Conservation (phyloP, 164 flowering plant genomes). For the Akebia trifoliata region DNA sequence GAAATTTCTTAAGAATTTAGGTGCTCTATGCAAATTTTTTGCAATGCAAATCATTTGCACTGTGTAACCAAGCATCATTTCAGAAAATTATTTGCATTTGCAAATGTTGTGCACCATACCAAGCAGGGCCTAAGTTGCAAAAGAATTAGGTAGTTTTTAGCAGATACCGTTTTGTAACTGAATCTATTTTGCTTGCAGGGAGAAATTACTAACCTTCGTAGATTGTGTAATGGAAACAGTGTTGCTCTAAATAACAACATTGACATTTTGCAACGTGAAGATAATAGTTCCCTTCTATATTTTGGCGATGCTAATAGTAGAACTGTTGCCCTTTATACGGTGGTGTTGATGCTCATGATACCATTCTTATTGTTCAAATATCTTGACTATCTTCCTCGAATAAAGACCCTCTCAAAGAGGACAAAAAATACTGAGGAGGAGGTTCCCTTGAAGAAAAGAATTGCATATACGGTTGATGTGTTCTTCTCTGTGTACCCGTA, state of each 20-base stretch:
- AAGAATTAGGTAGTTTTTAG: not conserved
- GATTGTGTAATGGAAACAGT: constrained; percentile 28
- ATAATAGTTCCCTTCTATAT: constrained; percentile 20
- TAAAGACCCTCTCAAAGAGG: constrained; percentile 37
- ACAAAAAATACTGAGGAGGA: constrained; percentile 51
- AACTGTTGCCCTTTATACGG: constrained; percentile 61
- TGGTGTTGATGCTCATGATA: constrained; percentile 42
- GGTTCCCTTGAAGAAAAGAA: constrained; percentile 82
- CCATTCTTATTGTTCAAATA: constrained; percentile 66
- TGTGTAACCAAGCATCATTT: too few relatives aligned
- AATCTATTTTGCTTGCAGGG: constrained; percentile 45
- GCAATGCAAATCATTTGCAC: too few relatives aligned
- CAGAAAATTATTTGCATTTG: too few relatives aligned
- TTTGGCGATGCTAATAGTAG: constrained; percentile 38
- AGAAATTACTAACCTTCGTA: constrained; percentile 45
- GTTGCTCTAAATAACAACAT: constrained; percentile 9
- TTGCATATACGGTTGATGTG: constrained; percentile 85
- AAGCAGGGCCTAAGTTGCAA: not conserved
- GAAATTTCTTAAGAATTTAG: too few relatives aligned
- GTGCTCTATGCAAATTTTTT: too few relatives aligned
- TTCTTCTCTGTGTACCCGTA: constrained; percentile 88
- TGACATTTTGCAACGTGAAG: constrained; percentile 26
- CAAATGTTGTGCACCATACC: too few relatives aligned
- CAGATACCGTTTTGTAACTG: not conserved
- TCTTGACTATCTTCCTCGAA: constrained; percentile 57